phyloP scores from a whole-genome alignment of 495 filamentous ascomycete genomes.

The Extremus antarcticus region DNA sequence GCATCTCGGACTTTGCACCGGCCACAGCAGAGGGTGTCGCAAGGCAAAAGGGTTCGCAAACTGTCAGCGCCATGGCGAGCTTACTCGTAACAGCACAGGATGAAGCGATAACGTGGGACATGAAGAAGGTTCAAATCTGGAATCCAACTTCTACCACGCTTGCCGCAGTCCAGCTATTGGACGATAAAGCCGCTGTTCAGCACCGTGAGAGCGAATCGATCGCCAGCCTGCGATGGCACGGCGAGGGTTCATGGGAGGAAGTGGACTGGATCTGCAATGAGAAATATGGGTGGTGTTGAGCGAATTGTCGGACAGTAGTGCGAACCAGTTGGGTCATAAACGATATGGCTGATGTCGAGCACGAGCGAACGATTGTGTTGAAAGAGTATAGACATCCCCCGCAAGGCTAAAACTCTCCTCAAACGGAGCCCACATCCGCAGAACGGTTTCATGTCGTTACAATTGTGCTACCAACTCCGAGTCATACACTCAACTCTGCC shows the following conservation, averaged over 20 bases:
- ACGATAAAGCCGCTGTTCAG: constrained; percentile 39
- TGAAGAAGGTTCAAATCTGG: constrained; percentile 54
- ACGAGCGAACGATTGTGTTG: not conserved
- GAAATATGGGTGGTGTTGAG: constrained; percentile 88
- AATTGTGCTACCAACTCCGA: not conserved
- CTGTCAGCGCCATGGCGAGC: constrained; percentile 35
- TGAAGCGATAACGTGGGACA: constrained; percentile 46
- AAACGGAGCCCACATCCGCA: not conserved
- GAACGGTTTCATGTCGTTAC: not conserved
- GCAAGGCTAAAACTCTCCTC: not conserved
- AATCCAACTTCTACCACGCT: constrained; percentile 48
- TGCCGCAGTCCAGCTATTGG: constrained; percentile 47
- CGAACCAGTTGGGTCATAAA: not conserved
- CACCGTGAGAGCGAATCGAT: constrained; percentile 55
- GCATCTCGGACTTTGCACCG: constrained; percentile 26
- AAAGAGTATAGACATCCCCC: not conserved
- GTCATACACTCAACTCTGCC: not conserved
- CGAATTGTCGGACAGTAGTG: not conserved
- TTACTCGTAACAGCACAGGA: constrained; percentile 44
- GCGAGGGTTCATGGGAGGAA: constrained; percentile 39
- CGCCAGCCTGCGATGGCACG: constrained; percentile 53
- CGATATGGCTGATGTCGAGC: too few relatives aligned
- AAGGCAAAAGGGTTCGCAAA: constrained; percentile 11
- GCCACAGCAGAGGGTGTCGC: constrained; percentile 22
- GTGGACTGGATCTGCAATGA: constrained; percentile 84